phyloP scores from a whole-genome alignment of 1,284 basidiomycete genomes.

The Retiboletus flavoniger region DNA sequence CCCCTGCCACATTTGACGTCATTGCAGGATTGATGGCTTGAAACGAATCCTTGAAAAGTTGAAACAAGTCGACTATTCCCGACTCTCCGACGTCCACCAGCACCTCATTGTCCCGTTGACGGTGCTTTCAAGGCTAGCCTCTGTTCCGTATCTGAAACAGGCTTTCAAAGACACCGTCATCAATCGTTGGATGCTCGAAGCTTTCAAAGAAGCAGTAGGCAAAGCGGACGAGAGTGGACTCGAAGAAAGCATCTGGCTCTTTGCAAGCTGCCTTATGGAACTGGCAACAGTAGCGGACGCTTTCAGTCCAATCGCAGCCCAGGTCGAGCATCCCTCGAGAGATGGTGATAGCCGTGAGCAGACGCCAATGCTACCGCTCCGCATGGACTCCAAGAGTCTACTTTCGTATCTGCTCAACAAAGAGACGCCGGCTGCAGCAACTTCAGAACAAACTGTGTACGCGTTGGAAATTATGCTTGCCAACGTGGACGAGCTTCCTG shows the following conservation, averaged over 20 bases:
- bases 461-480: slow-evolving; percentile 2
- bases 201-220: background rate
- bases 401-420: slow-evolving; percentile 6
- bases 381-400: slow-evolving; percentile 2
- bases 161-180: background rate
- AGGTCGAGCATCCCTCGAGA: background rate
- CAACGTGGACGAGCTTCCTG: slow-evolving; percentile 2
- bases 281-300: slow-evolving; percentile 1
- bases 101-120: slow-evolving; percentile 7
- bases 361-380: background rate
- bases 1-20: background rate
- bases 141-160: background rate
- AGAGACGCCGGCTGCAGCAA: background rate
- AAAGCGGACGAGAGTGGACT: background rate
- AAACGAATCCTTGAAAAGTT: background rate
- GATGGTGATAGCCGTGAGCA: background rate
- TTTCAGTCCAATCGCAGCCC: background rate
- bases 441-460: slow-evolving; percentile 1
- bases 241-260: background rate
- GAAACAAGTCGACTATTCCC: background rate
- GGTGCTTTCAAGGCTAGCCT: slow-evolving; percentile 4
- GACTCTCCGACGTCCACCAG: background rate
- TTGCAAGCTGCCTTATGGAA: slow-evolving; percentile 2
- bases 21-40: background rate
- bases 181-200: background rate